Base-by-base conservation (phyloP, 2,329 filamentous ascomycete species). In the Ascochyta pisi region DNA sequence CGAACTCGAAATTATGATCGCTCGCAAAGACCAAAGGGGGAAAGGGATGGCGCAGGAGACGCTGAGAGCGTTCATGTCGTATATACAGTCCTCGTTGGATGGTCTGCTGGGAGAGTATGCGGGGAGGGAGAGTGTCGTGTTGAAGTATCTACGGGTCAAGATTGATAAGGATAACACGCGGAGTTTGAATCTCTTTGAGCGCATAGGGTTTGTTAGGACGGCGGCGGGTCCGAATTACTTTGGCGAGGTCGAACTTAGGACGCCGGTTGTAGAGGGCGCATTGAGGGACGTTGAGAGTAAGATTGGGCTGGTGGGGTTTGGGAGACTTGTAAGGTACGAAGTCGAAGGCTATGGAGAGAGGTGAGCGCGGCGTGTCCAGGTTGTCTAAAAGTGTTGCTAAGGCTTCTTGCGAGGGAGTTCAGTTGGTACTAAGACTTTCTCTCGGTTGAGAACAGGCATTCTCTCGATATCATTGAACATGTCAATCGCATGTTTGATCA, bases 1-100 rank as follows among this genome's bases (percentile, higher is more conserved):
- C 23, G 92, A 96, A 70, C 76, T 96, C 6, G 91, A 96, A 74
- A 84, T 96, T 61, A 96, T 96, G 92, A 87, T 96, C 58, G 92
- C 92, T 0, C 77, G 79, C 1, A 76, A 76, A 4, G 68, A 73
- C 0, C 77, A 85, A 27, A 86, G 88, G 23, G 80, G 88, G 0
- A 78, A 80, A 7, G 92, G 92, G 0, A 78, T 86, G 6, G 92
- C 91, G 0, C 79, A 81, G 5, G 83, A 84, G 0, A 85, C 89
- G 0, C 80, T 96, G 1, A 70, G 86, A 3, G 78, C 85, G 0
- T 89, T 98, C 52, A 68, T 97, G 45, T 75, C 80, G 41, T 98
- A 92, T 68, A 79, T 96, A 6, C 63, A 80, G 4, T 70, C 70
- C 1, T 79, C 89, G 49, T 71, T 84, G 23, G 64, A 66, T 0